A percentile compares a stretch with the other conserved stretches of the same genome.
Evolutionary conservation across 139 green algal species (phyloP).

Genomic region (Ostreobium quekettii): DNA sequence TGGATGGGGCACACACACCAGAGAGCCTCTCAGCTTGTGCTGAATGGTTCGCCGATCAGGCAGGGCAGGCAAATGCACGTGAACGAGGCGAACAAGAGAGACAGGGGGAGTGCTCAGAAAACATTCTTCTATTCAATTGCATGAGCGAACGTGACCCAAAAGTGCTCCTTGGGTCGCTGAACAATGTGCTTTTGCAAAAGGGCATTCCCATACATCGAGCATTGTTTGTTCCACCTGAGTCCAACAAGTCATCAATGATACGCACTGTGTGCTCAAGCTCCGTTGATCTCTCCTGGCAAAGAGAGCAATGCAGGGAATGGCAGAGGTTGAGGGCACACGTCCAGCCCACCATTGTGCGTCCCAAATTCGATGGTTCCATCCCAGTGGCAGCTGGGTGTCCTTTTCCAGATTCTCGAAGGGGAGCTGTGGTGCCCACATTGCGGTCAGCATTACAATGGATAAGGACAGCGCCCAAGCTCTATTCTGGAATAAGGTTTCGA

Average conservation of each 20-base stretch:
- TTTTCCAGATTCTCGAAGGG: not conserved
- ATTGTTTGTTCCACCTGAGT: constrained; percentile 64
- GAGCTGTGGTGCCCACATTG: constrained; percentile 51
- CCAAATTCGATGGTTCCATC: not conserved
- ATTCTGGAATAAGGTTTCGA: constrained; percentile 31
- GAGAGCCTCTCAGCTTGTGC: constrained; percentile 86
- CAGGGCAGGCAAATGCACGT: constrained; percentile 5
- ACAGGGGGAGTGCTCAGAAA: constrained; percentile 16
- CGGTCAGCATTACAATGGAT: constrained; percentile 49
- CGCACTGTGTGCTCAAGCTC: not conserved
- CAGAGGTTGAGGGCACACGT: not conserved
- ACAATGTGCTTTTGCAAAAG: not conserved
- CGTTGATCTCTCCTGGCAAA: not conserved
- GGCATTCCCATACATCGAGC: constrained; percentile 38
- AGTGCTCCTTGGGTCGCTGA: constrained; percentile 60
- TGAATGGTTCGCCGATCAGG: constrained; percentile 71
- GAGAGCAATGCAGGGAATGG: not conserved
- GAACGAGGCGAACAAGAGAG: constrained; percentile 12
- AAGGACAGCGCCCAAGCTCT: constrained; percentile 25
- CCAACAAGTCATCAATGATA: constrained; percentile 24
- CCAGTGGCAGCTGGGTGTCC: not conserved
- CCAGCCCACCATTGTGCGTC: not conserved
- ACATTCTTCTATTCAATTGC: constrained; percentile 91
- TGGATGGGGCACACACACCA: constrained; percentile 93
- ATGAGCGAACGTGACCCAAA: constrained; percentile 77